Evolutionary conservation across 805 yeast genomes (phyloP).

Genomic region (Candida silvicultrix): DNA sequence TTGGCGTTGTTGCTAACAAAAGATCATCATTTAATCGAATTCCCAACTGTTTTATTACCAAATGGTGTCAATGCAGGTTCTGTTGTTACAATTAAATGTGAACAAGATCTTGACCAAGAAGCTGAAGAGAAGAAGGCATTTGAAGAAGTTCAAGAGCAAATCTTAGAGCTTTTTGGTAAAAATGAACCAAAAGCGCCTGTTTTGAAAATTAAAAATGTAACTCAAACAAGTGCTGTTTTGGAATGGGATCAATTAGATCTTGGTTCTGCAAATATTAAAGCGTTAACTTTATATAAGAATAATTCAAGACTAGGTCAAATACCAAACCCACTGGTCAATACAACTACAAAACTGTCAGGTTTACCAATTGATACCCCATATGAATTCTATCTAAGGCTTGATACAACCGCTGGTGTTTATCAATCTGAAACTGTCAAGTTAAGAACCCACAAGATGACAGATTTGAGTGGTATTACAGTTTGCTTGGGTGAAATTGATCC

Average conservation of each 20-base stretch:
- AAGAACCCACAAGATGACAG: slow-evolving; percentile 93
- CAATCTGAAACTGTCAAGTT: slow-evolving; percentile 62
- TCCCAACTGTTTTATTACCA: slow-evolving; percentile 91
- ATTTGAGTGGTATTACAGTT: slow-evolving; percentile 84
- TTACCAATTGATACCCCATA: slow-evolving; percentile 81
- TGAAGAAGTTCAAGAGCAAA: slow-evolving; percentile 62
- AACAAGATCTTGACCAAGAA: slow-evolving; percentile 67
- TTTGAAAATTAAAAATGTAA: slow-evolving; percentile 65
- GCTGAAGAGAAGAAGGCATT: slow-evolving; percentile 51
- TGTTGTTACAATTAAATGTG: slow-evolving; percentile 79
- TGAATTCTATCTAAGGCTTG: slow-evolving; percentile 71
- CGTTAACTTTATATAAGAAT: slow-evolving; percentile 73
- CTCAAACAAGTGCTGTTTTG: slow-evolving; percentile 91
- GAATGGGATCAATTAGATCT: slow-evolving; percentile 88
- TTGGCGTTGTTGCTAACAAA: slow-evolving; percentile 83
- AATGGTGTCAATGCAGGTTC: slow-evolving; percentile 90
- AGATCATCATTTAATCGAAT: slow-evolving; percentile 92
- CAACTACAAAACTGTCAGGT: slow-evolving; percentile 85
- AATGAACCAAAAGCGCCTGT: slow-evolving; percentile 67
- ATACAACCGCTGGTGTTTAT: slow-evolving; percentile 86
- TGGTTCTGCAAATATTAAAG: slow-evolving; percentile 76
- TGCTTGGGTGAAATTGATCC: slow-evolving; percentile 79
- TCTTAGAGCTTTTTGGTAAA: slow-evolving; percentile 65
- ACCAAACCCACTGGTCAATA: slow-evolving; percentile 74
- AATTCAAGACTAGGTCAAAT: slow-evolving; percentile 65